Base-by-base conservation (phyloP, 345 rosid species). In the Citrus australasica region DNA sequence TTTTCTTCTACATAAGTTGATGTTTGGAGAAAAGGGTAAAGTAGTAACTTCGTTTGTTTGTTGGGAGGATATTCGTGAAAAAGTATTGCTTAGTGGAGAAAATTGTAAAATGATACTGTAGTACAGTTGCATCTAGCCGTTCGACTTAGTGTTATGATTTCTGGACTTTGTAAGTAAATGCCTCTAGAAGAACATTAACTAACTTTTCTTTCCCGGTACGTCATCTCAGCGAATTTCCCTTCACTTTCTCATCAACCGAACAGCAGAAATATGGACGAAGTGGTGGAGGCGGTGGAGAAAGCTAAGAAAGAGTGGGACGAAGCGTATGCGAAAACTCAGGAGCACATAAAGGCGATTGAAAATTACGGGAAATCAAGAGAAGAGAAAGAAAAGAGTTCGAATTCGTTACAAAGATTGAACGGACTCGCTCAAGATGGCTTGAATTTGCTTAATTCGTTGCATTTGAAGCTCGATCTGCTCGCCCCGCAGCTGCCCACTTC, bases 271-370 rank as follows among this genome's bases (percentile, higher is more conserved):
- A 94, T 95, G 99, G 99, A 95, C 76, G 84, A 88, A 86, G 94
- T 95, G 30, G 93, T 78, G 63, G 92, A 91, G 55, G 92, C 89
- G 69, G 96, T 93, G 77, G 93, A 93, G 90, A 93, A 88, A 81
- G 86, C 86, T 68, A 95, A 95, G 91, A 92, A 90, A 79, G 94
- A 93, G 75, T 92, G 99, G 99, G 90, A 88, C 2, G 94, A 93
- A 2, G 89, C 90, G 1, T 87, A 86, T 77, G 74, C 81, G 21
- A 88, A 77, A 76, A 90, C 92, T 9, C 85, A 86, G 72, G 84
- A 76, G 32, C 88, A 90, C 72, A 83, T 95, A 13, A 80, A 77
- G 51, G 91, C 87, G 37, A 95, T 95, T 56, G 85, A 84, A 56
- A 86, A 91, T 16, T 95, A 89, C 74, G 96, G 96, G 1, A 89